phyloP scores from a whole-genome alignment of 2,329 filamentous ascomycete genomes.

The Cladosporium sp. region DNA sequence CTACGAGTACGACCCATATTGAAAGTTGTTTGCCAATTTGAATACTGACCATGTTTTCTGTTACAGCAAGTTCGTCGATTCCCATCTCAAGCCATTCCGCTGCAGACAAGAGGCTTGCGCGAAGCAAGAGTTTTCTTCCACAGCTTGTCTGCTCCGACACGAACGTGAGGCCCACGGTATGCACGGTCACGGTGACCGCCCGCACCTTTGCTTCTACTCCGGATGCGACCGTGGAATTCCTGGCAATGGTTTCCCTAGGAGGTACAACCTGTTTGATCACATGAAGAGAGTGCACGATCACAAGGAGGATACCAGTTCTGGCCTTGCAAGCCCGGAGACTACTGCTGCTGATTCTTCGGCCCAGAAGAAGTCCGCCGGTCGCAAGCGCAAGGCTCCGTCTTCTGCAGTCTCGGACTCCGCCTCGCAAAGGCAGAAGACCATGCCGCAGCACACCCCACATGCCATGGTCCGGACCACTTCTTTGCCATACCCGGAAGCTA shows the following conservation, averaged over 20 bases:
- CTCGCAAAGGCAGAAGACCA: slow-evolving; percentile 15
- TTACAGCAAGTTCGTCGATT: slow-evolving; percentile 89
- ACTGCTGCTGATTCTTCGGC: slow-evolving; percentile 10
- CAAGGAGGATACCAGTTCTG: slow-evolving; percentile 26
- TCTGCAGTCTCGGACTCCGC: slow-evolving; percentile 19
- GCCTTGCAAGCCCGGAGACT: slow-evolving; percentile 11
- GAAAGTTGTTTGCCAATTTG: slow-evolving; percentile 7
- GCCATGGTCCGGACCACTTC: slow-evolving; percentile 10
- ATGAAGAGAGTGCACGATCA: slow-evolving; percentile 88
- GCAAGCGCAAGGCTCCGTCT: slow-evolving; percentile 27
- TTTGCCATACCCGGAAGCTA: slow-evolving; percentile 8
- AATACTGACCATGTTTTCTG: slow-evolving; percentile 20
- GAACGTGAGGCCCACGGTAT: slow-evolving; percentile 94
- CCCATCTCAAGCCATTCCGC: slow-evolving; percentile 91
- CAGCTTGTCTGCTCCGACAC: slow-evolving; percentile 87
- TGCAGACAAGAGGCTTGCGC: slow-evolving; percentile 84
- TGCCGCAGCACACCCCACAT: slow-evolving; percentile 3
- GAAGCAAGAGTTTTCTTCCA: slow-evolving; percentile 87
- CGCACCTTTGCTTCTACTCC: slow-evolving; percentile 80
- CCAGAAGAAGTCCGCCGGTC: slow-evolving; percentile 23
- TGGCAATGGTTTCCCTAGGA: slow-evolving; percentile 86
- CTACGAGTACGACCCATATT: slow-evolving; percentile 73
- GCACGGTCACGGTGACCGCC: slow-evolving; percentile 90
- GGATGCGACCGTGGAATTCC: slow-evolving; percentile 78
- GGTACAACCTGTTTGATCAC: slow-evolving; percentile 95